phyloP scores from a whole-genome alignment of 208 protist species.

The Endotrypanum monterogeii region DNA sequence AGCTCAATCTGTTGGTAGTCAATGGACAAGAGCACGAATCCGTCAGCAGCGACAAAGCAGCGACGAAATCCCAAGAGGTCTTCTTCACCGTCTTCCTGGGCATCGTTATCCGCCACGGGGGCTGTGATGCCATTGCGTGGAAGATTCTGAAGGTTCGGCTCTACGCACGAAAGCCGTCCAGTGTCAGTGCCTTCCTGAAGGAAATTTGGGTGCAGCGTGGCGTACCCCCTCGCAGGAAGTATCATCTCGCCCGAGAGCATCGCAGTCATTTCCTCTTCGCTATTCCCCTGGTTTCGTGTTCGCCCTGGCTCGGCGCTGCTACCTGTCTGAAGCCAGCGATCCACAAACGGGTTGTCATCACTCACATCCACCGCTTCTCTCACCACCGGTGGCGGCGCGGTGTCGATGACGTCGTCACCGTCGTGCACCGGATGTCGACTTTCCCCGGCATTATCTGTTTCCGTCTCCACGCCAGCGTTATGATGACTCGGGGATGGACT shows the following conservation, averaged over 20 bases:
- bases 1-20: constrained; percentile 94
- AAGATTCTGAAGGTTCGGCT: constrained; percentile 91
- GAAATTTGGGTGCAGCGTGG: constrained; percentile 76
- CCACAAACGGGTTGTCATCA: constrained; percentile 26
- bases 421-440: neutral
- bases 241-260: constrained; percentile 10
- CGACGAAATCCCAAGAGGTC: constrained; percentile 68
- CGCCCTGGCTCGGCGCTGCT: neutral
- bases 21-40: constrained; percentile 69
- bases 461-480: neutral
- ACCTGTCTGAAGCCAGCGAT: constrained; percentile 14
- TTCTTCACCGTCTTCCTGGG: constrained; percentile 19
- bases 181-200: constrained; percentile 90
- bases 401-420: neutral
- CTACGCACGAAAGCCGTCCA: constrained; percentile 85
- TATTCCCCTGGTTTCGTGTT: neutral
- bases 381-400: neutral
- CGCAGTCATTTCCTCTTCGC: constrained; percentile 21
- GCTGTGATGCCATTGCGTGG: constrained; percentile 47
- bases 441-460: neutral
- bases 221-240: constrained; percentile 33
- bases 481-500: neutral
- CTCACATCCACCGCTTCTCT: constrained; percentile 19
- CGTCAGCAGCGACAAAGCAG: constrained; percentile 73
- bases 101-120: neutral